A percentile compares a stretch with the other conserved stretches of the same genome.
Evolutionary conservation across 371 early-diverging fungal species (phyloP).

Genomic region (Apophysomyces elegans): DNA sequence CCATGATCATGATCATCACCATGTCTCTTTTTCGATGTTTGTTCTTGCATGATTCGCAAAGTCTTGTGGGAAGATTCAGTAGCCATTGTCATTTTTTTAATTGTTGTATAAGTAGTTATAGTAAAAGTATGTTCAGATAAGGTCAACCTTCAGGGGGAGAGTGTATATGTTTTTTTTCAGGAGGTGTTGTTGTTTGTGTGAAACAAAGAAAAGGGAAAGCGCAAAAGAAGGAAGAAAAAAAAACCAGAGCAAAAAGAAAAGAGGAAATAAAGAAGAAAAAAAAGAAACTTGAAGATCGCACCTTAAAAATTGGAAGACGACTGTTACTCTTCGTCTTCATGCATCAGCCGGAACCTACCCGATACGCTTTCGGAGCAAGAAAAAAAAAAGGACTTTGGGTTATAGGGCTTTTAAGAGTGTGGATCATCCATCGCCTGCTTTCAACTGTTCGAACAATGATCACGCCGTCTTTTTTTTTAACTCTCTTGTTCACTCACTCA

Average conservation of each 20-base stretch:
- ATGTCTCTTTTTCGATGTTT: constrained; percentile 4
- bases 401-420: not conserved
- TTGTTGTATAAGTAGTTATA: not conserved
- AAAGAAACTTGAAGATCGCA: not conserved
- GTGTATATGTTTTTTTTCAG: not conserved
- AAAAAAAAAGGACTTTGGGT: not conserved
- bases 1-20: not conserved
- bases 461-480: constrained; percentile 7
- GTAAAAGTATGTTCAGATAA: not conserved
- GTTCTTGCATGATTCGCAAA: constrained; percentile 9
- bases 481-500: not conserved
- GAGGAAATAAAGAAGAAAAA: constrained; percentile 10
- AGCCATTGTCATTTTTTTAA: constrained; percentile 14
- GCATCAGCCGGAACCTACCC: constrained; percentile 7
- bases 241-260: constrained; percentile 14
- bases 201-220: constrained; percentile 7
- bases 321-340: constrained; percentile 12
- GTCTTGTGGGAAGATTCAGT: constrained; percentile 13
- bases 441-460: not conserved
- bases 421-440: constrained; percentile 7
- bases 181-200: constrained; percentile 4
- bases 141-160: constrained; percentile 12
- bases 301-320: constrained; percentile 13
- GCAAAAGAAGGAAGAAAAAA: constrained; percentile 17
- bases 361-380: constrained; percentile 10